These are phyloP conservation scores for Arachis hypogaea DNA, from an alignment of 306 rosid genomes.

Conservation along the genomic window DNA sequence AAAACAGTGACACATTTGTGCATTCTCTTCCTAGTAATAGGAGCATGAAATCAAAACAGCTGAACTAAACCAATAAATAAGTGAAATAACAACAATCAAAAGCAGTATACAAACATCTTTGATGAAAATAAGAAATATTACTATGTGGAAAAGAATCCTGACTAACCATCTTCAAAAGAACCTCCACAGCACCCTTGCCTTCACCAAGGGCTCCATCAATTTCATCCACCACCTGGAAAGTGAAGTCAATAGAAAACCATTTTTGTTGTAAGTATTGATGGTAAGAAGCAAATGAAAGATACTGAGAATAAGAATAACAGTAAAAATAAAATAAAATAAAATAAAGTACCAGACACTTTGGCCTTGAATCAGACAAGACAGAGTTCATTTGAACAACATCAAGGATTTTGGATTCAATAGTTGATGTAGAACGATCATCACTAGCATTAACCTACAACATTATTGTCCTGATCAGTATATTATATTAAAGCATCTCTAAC, in stretches of 20 bases:
- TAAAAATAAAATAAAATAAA: slow-evolving; percentile 16
- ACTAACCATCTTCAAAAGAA: slow-evolving; percentile 87
- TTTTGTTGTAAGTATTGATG: slow-evolving; percentile 6
- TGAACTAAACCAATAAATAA: not conserved
- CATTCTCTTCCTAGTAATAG: slow-evolving; percentile 22
- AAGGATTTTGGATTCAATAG: slow-evolving; percentile 84
- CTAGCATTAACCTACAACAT: slow-evolving; percentile 85
- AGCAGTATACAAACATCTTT: slow-evolving; percentile 26
- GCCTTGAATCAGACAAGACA: slow-evolving; percentile 67
- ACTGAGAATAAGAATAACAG: slow-evolving; percentile 1
- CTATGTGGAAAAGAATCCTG: slow-evolving; percentile 1
- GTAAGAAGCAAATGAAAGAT: slow-evolving; percentile 28
- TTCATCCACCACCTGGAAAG: slow-evolving; percentile 84
- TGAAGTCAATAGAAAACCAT: slow-evolving; percentile 24
- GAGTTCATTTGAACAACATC: slow-evolving; percentile 89
- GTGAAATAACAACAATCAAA: slow-evolving; percentile 23
- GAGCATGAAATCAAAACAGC: slow-evolving; percentile 26
- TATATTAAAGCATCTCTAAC: not conserved
- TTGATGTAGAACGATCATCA: slow-evolving; percentile 87
- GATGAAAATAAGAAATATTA: slow-evolving; percentile 25
- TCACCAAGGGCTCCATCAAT: slow-evolving; percentile 96
- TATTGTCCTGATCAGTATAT: slow-evolving; percentile 33
- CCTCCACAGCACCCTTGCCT: slow-evolving; percentile 98
- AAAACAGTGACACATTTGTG: slow-evolving; percentile 1
- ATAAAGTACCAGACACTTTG: slow-evolving; percentile 86